Conservation (phyloP, 2,329 filamentous ascomycete species). For the Diaporthe eres region DNA sequence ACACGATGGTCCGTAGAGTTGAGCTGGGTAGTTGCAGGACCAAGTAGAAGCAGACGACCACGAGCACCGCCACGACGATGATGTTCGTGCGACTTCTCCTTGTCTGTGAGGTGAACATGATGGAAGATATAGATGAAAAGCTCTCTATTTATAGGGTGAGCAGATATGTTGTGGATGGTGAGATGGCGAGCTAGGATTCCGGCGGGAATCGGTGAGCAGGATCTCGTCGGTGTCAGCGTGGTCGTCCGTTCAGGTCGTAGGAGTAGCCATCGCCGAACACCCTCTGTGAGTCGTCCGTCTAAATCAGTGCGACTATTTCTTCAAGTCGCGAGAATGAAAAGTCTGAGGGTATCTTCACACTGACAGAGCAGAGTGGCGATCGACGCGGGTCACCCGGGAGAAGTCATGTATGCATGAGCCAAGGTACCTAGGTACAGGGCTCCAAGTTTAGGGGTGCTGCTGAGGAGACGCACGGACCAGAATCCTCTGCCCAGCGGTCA, state of each 20-base stretch:
- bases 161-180: not conserved
- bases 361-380: not conserved
- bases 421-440: not conserved
- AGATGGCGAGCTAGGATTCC: not conserved
- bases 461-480: not conserved
- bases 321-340: not conserved
- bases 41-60: constrained; percentile 32
- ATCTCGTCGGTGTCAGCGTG: not conserved
- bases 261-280: constrained; percentile 7
- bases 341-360: not conserved
- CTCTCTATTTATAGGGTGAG: not conserved
- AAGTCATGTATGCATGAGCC: not conserved
- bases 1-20: constrained; percentile 10
- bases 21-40: constrained; percentile 34
- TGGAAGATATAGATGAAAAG: not conserved
- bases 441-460: not conserved
- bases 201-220: not conserved
- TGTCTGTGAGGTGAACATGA: constrained; percentile 25
- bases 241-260: constrained; percentile 1
- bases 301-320: not conserved
- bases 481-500: not conserved
- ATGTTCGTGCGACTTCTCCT: constrained; percentile 36
- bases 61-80: constrained; percentile 23
- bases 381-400: not conserved
- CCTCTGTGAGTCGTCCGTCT: not conserved